A percentile compares a stretch with the other conserved stretches of the same genome.
These are phyloP conservation scores for Populus ilicifolia DNA, from an alignment of 345 rosid genomes.

Conservation along the genomic window DNA sequence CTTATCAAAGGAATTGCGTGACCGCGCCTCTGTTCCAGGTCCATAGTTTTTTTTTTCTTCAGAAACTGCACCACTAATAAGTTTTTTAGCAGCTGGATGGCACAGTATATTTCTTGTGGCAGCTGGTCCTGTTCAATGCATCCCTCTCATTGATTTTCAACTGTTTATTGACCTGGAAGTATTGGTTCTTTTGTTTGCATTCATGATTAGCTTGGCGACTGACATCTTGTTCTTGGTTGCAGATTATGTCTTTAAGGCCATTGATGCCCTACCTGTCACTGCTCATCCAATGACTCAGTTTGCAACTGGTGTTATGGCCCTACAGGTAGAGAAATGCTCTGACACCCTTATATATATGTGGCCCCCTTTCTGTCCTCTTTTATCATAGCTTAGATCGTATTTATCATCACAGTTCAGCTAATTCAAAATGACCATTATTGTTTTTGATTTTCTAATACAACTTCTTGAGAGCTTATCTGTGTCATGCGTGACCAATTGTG, in stretches of 20 bases:
- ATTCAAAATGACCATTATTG: no score
- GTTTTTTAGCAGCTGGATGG: neutral
- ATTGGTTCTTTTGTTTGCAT: neutral
- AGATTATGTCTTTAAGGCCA: conserved; percentile 87
- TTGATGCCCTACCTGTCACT: conserved; percentile 80
- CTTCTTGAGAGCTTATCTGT: no score
- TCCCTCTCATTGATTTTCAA: neutral
- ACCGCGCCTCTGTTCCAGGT: conserved; percentile 93
- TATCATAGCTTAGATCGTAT: no score
- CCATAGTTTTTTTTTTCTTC: conserved; percentile 15
- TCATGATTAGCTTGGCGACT: neutral
- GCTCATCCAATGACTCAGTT: conserved; percentile 99
- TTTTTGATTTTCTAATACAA: no score
- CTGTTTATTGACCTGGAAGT: neutral
- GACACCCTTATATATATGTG: neutral
- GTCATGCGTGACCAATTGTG: no score
- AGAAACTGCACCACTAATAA: neutral
- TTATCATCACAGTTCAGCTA: no score
- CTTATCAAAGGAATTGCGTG: conserved; percentile 69
- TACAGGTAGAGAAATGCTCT: conserved; percentile 59
- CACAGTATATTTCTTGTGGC: neutral
- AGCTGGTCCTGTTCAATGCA: neutral
- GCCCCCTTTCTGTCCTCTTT: neutral
- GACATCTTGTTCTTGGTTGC: conserved; percentile 20
- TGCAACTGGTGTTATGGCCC: conserved; percentile 97